phyloP scores from a whole-genome alignment of 805 yeast genomes.

The Candida multigemmis region DNA sequence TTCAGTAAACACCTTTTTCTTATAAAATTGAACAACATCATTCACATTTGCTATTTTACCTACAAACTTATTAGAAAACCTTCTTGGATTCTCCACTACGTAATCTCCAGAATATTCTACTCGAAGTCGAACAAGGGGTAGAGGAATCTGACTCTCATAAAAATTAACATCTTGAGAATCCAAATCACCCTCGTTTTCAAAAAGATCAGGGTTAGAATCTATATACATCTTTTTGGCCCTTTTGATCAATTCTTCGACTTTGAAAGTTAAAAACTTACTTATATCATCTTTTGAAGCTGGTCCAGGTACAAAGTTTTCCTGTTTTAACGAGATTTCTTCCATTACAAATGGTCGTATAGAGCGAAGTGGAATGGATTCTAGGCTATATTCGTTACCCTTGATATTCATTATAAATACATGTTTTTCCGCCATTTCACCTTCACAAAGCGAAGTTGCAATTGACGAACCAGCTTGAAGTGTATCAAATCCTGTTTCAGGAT shows the following conservation, averaged over 20 bases:
- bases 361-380: constrained; percentile 55
- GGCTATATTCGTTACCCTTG: constrained; percentile 42
- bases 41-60: constrained; percentile 88
- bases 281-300: constrained; percentile 53
- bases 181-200: constrained; percentile 10
- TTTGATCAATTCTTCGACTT: constrained; percentile 60
- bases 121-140: constrained; percentile 73
- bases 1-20: constrained; percentile 31
- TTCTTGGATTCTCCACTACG: constrained; percentile 83
- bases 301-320: constrained; percentile 50
- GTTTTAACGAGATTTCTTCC: constrained; percentile 49
- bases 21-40: constrained; percentile 68
- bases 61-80: constrained; percentile 85
- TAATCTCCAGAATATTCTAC: constrained; percentile 89
- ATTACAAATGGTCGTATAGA: constrained; percentile 79
- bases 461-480: constrained; percentile 92
- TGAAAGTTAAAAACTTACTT: constrained; percentile 44
- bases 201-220: constrained; percentile 17
- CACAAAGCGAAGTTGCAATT: constrained; percentile 82
- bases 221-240: constrained; percentile 47
- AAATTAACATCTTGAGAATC: constrained; percentile 2
- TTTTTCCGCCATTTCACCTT: constrained; percentile 74
- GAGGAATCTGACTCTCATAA: constrained; percentile 33
- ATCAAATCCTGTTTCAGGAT: constrained; percentile 55
- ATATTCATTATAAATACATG: constrained; percentile 65